These are phyloP conservation scores for Penicillium daleae DNA, from an alignment of 495 filamentous ascomycete genomes.

Conservation along the genomic window DNA sequence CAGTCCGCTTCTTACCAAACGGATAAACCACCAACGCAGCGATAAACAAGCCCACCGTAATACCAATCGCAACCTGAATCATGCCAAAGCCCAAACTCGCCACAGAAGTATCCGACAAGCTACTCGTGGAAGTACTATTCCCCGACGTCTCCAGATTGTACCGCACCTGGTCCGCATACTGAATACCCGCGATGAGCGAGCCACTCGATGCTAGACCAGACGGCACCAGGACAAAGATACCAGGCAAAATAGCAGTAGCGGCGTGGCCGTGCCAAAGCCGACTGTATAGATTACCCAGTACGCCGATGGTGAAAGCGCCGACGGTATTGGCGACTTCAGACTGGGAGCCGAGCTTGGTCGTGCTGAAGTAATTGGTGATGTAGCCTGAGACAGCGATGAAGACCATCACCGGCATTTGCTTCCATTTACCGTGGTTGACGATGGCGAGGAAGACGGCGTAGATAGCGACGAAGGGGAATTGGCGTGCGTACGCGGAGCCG, in stretches of 20 bases:
- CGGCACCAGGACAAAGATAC: constrained; percentile 93
- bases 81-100: constrained; percentile 84
- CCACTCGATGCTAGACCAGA: constrained; percentile 84
- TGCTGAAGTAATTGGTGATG: constrained; percentile 80
- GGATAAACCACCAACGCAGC: constrained; percentile 87
- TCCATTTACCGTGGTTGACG: constrained; percentile 91
- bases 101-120: constrained; percentile 53
- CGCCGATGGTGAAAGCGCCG: constrained; percentile 83
- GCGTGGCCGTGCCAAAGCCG: constrained; percentile 81
- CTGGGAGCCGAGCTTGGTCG: constrained; percentile 68
- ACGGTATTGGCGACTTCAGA: constrained; percentile 84
- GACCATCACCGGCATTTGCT: constrained; percentile 85
- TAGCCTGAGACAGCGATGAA: constrained; percentile 82
- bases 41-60: constrained; percentile 86
- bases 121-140: constrained; percentile 46
- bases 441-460: constrained; percentile 81
- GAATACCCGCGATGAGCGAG: constrained; percentile 75
- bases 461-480: constrained; percentile 66
- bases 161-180: constrained; percentile 74
- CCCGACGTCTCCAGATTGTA: constrained; percentile 44
- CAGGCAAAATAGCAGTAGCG: constrained; percentile 86
- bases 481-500: constrained; percentile 45
- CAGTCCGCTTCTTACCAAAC: constrained; percentile 82
- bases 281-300: constrained; percentile 85
- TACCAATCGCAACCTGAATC: constrained; percentile 90